Conservation (phyloP, 2,329 filamentous ascomycete genomes). For the Sclerotinia nivalis region DNA sequence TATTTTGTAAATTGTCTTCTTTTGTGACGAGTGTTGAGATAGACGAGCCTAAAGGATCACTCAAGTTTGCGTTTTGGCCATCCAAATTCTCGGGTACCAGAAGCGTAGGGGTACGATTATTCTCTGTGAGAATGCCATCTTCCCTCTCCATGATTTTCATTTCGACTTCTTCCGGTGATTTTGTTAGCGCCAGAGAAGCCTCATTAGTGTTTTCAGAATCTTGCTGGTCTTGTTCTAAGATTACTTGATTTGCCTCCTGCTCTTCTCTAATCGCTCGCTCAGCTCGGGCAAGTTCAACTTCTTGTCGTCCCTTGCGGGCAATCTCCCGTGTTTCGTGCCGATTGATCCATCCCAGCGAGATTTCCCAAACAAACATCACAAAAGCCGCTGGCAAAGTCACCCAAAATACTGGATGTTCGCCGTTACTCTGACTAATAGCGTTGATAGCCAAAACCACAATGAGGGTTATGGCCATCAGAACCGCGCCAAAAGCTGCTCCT, state of each 20-base stretch:
- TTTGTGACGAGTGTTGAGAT: background rate
- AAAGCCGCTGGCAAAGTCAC: slow-evolving; percentile 69
- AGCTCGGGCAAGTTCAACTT: slow-evolving; percentile 48
- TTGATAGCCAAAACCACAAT: slow-evolving; percentile 67
- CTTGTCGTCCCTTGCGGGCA: slow-evolving; percentile 55
- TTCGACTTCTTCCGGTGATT: slow-evolving; percentile 11
- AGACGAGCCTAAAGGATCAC: background rate
- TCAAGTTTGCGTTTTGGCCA: background rate
- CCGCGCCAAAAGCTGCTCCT: slow-evolving; percentile 62
- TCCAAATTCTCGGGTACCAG: background rate
- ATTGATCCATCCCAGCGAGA: slow-evolving; percentile 63
- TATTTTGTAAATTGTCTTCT: slow-evolving; percentile 25
- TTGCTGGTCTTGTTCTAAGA: slow-evolving; percentile 22
- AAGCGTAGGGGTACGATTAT: background rate
- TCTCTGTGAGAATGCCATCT: background rate
- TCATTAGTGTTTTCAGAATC: background rate
- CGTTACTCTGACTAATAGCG: slow-evolving; percentile 53
- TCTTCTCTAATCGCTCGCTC: slow-evolving; percentile 43
- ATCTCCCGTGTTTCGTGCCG: slow-evolving; percentile 64
- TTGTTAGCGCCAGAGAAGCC: background rate
- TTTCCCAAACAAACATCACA: slow-evolving; percentile 68
- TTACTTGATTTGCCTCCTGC: slow-evolving; percentile 30
- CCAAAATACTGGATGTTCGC: slow-evolving; percentile 62
- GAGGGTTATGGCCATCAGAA: slow-evolving; percentile 67
- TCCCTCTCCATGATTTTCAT: background rate